Evolutionary conservation across 192 early-diverging fungal genomes (phyloP).

Genomic region (Coemansia sp.): DNA sequence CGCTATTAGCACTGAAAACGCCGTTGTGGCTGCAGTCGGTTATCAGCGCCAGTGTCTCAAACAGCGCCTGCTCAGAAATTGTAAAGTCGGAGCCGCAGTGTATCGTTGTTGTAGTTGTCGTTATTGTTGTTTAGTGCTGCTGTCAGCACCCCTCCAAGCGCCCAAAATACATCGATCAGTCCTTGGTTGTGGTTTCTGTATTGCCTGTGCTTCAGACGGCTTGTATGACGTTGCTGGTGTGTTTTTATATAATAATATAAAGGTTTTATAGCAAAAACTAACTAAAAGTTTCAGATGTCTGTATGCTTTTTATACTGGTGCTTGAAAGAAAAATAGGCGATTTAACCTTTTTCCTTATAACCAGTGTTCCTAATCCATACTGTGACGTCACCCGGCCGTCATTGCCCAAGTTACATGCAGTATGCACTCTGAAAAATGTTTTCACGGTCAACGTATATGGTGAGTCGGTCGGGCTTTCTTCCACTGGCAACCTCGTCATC

Average conservation of each 20-base stretch:
- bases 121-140: conserved; percentile 31
- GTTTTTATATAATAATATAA: no score
- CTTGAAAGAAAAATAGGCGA: no score
- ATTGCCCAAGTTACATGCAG: conserved; percentile 17
- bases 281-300: no score
- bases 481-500: conserved; percentile 27
- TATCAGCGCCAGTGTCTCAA: conserved; percentile 75
- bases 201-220: no score
- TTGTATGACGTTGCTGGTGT: no score
- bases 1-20: conserved; percentile 70
- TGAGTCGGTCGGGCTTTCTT: conserved; percentile 28
- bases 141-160: conserved; percentile 67
- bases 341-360: no score
- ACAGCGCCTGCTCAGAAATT: conserved; percentile 63
- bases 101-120: not conserved
- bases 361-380: no score
- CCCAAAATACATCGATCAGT: conserved; percentile 63
- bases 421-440: conserved; percentile 42
- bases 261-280: no score
- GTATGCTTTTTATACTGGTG: no score
- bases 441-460: conserved; percentile 48
- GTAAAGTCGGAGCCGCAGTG: conserved; percentile 36
- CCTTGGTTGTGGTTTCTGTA: no score
- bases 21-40: conserved; percentile 84
- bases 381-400: no score